A percentile compares a stretch with the other conserved stretches of the same genome.
phyloP scores from a whole-genome alignment of 2,329 filamentous ascomycete genomes.

The Chalara sp. region DNA sequence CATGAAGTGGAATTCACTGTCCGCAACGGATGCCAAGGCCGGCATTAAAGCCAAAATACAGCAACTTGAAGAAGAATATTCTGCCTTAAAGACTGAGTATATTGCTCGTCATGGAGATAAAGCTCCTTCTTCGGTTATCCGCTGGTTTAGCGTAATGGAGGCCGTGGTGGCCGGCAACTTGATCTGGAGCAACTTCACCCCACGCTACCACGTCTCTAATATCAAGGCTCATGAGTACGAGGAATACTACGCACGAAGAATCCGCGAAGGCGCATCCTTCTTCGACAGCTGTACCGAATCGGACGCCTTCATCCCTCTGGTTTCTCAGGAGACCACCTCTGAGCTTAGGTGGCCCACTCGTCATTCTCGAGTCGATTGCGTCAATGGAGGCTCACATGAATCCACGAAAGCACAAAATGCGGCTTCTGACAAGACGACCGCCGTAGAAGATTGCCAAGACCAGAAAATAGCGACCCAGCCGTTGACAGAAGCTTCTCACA shows the following conservation, averaged over 20 bases:
- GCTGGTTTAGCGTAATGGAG: not conserved
- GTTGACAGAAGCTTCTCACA: not conserved
- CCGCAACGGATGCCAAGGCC: not conserved
- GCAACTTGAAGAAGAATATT: not conserved
- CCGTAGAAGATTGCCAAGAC: not conserved
- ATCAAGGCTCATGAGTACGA: not conserved
- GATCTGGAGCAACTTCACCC: not conserved
- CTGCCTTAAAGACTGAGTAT: not conserved
- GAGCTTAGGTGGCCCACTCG: not conserved
- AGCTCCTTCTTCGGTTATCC: not conserved
- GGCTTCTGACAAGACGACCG: not conserved
- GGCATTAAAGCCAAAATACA: not conserved
- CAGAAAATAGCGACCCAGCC: not conserved
- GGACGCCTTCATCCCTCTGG: not conserved
- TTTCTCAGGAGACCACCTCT: not conserved
- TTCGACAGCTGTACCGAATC: not conserved
- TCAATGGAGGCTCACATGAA: not conserved
- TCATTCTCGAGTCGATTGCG: not conserved
- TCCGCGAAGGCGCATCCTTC: not conserved
- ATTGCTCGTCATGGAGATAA: not conserved
- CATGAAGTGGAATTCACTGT: not conserved
- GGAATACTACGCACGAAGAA: not conserved
- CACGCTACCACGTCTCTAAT: not conserved
- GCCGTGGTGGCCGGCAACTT: not conserved
- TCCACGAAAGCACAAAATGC: not conserved